Evolutionary conservation across 2,329 filamentous ascomycete genomes (phyloP).

Genomic region (Ascochyta viciae-villosae): DNA sequence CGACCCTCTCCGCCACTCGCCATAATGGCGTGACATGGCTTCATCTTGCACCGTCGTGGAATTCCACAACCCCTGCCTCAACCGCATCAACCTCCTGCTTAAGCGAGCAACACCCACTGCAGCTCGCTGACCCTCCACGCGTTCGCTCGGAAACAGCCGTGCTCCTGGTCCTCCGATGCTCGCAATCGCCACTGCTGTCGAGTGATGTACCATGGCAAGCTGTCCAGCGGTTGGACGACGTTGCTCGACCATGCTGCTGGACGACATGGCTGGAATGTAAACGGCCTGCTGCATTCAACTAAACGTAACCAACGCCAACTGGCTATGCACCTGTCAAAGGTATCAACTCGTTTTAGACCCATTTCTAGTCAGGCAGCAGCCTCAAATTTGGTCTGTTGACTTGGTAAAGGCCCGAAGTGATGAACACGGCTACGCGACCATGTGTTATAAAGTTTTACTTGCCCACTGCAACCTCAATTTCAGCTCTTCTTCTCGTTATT

Average conservation of each 20-base stretch:
- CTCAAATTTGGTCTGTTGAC: too few species aligned
- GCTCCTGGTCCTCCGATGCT: constrained; percentile 1
- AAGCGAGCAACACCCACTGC: constrained; percentile 5
- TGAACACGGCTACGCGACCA: too few species aligned
- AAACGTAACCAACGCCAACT: background rate
- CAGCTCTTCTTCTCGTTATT: too few species aligned
- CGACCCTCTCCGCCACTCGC: background rate
- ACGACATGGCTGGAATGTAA: background rate
- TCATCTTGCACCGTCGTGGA: background rate
- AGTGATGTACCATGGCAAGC: too few species aligned
- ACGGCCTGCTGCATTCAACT: background rate
- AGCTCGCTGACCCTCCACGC: constrained; percentile 10
- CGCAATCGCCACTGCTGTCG: background rate
- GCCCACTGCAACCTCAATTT: too few species aligned
- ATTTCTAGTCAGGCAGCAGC: too few species aligned
- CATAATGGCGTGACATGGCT: constrained; percentile 12
- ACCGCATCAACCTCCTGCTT: constrained; percentile 4
- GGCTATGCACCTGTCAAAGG: constrained; percentile 1
- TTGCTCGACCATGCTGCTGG: background rate
- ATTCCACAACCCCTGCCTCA: background rate
- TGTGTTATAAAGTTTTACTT: too few species aligned
- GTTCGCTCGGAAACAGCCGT: constrained; percentile 7
- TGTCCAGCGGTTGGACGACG: background rate
- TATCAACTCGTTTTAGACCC: too few species aligned
- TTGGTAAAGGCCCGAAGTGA: too few species aligned